phyloP scores from a whole-genome alignment of 108 stramenopile genomes.

The Cylindrotheca fusiformis region DNA sequence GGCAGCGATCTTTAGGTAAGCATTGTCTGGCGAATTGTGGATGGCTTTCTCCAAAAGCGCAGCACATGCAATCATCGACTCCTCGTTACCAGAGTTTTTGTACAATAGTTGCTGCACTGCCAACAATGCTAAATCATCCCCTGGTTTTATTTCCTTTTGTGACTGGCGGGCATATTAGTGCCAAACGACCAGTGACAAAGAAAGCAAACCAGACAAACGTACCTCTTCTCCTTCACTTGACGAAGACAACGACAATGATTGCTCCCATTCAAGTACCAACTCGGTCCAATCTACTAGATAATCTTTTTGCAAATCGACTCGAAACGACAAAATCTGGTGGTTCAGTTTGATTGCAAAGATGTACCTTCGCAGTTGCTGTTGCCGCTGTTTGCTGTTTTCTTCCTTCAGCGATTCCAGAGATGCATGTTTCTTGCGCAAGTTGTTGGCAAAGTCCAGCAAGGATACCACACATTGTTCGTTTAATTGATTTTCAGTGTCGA shows the following conservation, averaged over 20 bases:
- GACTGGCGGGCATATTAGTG: conserved; percentile 3
- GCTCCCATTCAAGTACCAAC: conserved; percentile 40
- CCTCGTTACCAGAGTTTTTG: conserved; percentile 9
- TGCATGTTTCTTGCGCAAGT: conserved; percentile 10
- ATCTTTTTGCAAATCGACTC: conserved; percentile 9
- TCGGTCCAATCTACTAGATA: conserved; percentile 41
- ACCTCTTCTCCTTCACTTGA: conserved; percentile 21
- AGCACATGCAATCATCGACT: conserved; percentile 33
- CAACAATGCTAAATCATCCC: conserved; percentile 70
- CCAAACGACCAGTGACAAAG: background rate
- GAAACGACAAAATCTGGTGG: conserved; percentile 39
- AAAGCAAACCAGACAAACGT: conserved; percentile 2
- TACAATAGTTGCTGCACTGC: conserved; percentile 43
- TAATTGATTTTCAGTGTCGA: background rate
- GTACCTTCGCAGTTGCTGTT: conserved; percentile 50
- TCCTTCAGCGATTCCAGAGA: background rate
- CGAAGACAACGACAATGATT: conserved; percentile 15
- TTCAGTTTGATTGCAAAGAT: conserved; percentile 59
- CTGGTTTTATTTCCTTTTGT: conserved; percentile 73
- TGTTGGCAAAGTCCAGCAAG: conserved; percentile 41
- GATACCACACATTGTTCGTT: background rate
- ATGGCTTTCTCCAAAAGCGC: conserved; percentile 65
- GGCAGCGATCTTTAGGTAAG: conserved; percentile 67
- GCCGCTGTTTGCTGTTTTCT: conserved; percentile 31
- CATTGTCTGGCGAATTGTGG: conserved; percentile 73